Evolutionary conservation across 495 filamentous ascomycete species (phyloP).

Genomic region (Aspergillus ostianus): DNA sequence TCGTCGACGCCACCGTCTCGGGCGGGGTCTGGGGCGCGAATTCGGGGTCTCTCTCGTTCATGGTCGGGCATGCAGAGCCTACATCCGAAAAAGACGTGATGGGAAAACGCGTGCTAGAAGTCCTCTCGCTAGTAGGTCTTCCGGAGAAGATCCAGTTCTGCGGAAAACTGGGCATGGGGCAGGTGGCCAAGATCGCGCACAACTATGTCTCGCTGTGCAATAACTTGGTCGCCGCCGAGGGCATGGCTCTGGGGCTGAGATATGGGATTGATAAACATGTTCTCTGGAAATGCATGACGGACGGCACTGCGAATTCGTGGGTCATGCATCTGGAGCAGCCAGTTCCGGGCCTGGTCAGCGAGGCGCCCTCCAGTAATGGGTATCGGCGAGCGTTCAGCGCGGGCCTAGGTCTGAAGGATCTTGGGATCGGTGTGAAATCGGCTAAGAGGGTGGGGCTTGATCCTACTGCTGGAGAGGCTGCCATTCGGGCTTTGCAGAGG

Average conservation of each 20-base stretch:
- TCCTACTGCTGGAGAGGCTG: not conserved
- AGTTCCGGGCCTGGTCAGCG: not conserved
- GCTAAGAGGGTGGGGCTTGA: not conserved
- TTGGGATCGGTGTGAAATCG: not conserved
- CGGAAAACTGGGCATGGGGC: not conserved
- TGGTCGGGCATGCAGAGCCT: not conserved
- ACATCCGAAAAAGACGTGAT: not conserved
- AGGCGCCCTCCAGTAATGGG: not conserved
- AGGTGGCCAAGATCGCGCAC: conserved; percentile 3
- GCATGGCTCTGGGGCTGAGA: not conserved
- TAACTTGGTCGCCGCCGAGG: not conserved
- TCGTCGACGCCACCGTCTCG: conserved; percentile 1
- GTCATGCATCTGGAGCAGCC: conserved; percentile 1
- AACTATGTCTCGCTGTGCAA: not conserved
- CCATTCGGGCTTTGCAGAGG: not conserved
- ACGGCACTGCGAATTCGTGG: not conserved
- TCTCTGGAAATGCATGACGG: not conserved
- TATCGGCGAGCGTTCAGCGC: not conserved
- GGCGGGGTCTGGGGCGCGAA: not conserved
- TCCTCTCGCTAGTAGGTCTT: not conserved
- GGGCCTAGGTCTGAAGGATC: not conserved
- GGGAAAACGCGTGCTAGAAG: not conserved
- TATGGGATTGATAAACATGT: not conserved
- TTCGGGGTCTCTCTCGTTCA: not conserved
- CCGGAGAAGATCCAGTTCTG: not conserved